Conservation (phyloP, 2,329 filamentous ascomycete species). For the Xylaria sp. region DNA sequence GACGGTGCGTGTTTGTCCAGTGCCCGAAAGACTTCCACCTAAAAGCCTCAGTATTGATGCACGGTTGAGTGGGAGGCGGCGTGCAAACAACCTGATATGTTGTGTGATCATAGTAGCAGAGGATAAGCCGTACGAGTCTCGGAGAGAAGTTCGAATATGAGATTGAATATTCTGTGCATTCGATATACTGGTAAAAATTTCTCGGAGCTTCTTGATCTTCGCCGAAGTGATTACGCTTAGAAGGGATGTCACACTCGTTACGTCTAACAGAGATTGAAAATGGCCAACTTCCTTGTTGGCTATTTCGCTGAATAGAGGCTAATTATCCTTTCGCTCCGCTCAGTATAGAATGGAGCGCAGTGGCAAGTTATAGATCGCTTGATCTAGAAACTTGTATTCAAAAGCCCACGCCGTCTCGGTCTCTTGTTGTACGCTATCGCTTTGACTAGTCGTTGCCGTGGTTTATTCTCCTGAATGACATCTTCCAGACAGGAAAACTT, state of each 20-base stretch:
- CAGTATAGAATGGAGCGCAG: neutral
- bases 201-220: neutral
- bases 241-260: too few relatives aligned
- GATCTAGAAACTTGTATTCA: neutral
- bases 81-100: neutral
- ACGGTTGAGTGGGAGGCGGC: neutral
- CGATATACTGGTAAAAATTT: neutral
- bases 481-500: neutral
- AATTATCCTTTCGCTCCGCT: neutral
- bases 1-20: neutral
- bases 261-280: neutral
- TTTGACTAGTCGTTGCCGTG: neutral
- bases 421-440: neutral
- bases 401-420: neutral
- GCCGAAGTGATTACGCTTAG: neutral
- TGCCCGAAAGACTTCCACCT: neutral
- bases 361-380: neutral
- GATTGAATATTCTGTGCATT: neutral
- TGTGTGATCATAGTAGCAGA: neutral
- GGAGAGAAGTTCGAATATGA: neutral
- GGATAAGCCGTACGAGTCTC: neutral
- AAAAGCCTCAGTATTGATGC: neutral
- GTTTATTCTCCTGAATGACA: neutral
- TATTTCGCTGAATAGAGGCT: neutral
- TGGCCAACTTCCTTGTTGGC: neutral